Evolutionary conservation across 768 basidiomycete genomes (phyloP).

Genomic region (Termitomyces sp.): DNA sequence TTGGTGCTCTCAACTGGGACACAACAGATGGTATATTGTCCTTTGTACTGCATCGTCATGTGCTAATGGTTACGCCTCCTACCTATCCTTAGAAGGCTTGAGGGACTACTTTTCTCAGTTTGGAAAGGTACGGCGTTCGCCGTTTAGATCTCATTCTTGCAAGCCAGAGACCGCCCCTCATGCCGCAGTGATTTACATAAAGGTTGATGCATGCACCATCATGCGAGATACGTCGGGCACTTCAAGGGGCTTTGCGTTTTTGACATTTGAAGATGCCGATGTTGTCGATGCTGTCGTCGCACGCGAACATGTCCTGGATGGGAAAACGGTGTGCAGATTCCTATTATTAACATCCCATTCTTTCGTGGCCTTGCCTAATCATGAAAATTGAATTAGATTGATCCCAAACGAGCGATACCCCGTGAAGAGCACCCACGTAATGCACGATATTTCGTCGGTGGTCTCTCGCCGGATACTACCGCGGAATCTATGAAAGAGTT

Average conservation of each 20-base stretch:
- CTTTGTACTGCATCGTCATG: conserved; percentile 21
- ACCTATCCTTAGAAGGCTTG: conserved; percentile 42
- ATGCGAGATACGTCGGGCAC: conserved; percentile 78
- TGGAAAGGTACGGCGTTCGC: conserved; percentile 51
- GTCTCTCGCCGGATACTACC: conserved; percentile 63
- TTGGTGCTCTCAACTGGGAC: conserved; percentile 89
- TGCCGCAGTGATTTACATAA: conserved; percentile 14
- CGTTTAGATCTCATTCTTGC: neutral
- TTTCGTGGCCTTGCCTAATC: neutral
- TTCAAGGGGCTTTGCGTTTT: conserved; percentile 83
- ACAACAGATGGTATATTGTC: conserved; percentile 76
- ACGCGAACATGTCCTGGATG: conserved; percentile 69
- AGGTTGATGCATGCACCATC: conserved; percentile 79
- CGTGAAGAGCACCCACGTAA: conserved; percentile 73
- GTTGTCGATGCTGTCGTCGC: conserved; percentile 63
- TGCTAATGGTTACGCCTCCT: no score
- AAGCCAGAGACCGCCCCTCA: conserved; percentile 13
- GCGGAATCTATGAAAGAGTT: conserved; percentile 68
- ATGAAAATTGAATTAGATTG: conserved; percentile 49
- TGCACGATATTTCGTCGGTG: no score
- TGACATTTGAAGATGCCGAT: conserved; percentile 71
- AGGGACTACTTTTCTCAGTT: conserved; percentile 76
- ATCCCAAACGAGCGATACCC: conserved; percentile 85
- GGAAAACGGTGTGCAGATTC: conserved; percentile 55
- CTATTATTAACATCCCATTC: neutral